A percentile compares a stretch with the other conserved stretches of the same genome.
Evolutionary conservation across 1,139 yeast species (phyloP).

Genomic region (Debaryomyces coudertii): DNA sequence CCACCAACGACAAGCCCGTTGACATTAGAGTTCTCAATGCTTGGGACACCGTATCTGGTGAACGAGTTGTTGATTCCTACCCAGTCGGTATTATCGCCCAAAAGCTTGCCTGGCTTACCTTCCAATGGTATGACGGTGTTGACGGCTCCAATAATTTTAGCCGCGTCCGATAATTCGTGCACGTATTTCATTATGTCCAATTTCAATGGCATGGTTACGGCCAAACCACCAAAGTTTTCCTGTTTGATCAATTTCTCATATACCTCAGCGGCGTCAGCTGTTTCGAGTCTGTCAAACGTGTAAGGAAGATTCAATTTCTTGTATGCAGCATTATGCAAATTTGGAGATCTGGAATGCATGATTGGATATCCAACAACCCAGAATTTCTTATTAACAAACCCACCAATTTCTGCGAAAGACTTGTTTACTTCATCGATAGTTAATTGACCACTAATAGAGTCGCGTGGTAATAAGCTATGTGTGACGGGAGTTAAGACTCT

Average conservation of each 20-base stretch:
- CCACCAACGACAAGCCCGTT: slow-evolving; percentile 87
- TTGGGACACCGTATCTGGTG: slow-evolving; percentile 60
- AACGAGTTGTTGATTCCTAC: slow-evolving; percentile 79
- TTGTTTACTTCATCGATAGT: slow-evolving; percentile 63
- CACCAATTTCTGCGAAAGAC: slow-evolving; percentile 65
- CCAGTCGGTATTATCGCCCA: slow-evolving; percentile 97
- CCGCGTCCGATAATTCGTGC: slow-evolving; percentile 69
- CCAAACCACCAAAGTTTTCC: slow-evolving; percentile 77
- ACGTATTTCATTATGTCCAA: slow-evolving; percentile 72
- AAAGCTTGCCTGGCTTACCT: slow-evolving; percentile 52
- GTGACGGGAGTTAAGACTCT: slow-evolving; percentile 81
- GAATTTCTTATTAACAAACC: slow-evolving; percentile 56
- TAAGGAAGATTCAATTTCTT: slow-evolving; percentile 77
- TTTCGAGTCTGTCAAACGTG: slow-evolving; percentile 67
- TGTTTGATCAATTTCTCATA: slow-evolving; percentile 52
- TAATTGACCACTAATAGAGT: slow-evolving; percentile 82
- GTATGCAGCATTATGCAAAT: slow-evolving; percentile 79
- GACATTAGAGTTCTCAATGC: slow-evolving; percentile 31
- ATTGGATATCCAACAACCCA: slow-evolving; percentile 85
- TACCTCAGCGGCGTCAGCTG: slow-evolving; percentile 58
- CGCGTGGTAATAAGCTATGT: slow-evolving; percentile 60
- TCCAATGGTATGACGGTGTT: slow-evolving; percentile 72
- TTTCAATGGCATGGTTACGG: slow-evolving; percentile 90
- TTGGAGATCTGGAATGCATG: slow-evolving; percentile 85
- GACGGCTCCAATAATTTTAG: slow-evolving; percentile 83